Evolutionary conservation across 306 rosid species (phyloP), one percentile per base, ranked within the genome.

Genomic region (Crataegus laevigata): DNA sequence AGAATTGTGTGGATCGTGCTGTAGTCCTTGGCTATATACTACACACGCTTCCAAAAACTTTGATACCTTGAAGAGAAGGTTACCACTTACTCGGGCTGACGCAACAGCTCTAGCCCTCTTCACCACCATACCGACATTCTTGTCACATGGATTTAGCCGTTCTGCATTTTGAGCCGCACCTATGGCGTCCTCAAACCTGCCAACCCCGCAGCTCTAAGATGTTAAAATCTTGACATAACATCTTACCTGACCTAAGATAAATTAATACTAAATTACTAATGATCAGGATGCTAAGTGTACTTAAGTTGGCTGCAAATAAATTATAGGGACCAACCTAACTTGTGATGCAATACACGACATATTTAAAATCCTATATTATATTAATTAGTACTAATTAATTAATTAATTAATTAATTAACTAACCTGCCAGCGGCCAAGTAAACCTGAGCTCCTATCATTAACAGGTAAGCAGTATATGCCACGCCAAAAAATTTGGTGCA

Each of bases 341-440:
- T 30, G 8, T 63, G 13, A 63, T 60, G 15, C 17, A 58, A 22
- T 58, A 12, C 5, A 58, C 3, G 29, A 5, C 30, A 24, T 58
- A 24, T 58, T 24, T 58, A 58, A 58, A 58, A 22, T 58, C 63
- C 63, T 11, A 24, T 11, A 28, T 26, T 25, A 60, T 26, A 60
- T 63, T 30, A 63, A 8, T 63, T 19, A n/a, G 58, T 21, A 30
- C 25, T 64, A 60, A 60, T 60, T 50, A 47, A 15, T 47, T 47
- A 60, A 60, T 60, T 50, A 47, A 15, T 47, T 47, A 8, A 45
- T 47, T 14, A 50, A 50, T 50, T 18, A 6, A 68, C 89, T 77
- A 79, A 96, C 99, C 99, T 96, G 86, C 98, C 98, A 60, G 83
- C 78, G 59, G 96, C 90, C 88, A 85, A 77, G 86, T 87, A 84